Conservation (phyloP, 2,329 filamentous ascomycete species). For the Neoscytalidium dimidiatum region DNA sequence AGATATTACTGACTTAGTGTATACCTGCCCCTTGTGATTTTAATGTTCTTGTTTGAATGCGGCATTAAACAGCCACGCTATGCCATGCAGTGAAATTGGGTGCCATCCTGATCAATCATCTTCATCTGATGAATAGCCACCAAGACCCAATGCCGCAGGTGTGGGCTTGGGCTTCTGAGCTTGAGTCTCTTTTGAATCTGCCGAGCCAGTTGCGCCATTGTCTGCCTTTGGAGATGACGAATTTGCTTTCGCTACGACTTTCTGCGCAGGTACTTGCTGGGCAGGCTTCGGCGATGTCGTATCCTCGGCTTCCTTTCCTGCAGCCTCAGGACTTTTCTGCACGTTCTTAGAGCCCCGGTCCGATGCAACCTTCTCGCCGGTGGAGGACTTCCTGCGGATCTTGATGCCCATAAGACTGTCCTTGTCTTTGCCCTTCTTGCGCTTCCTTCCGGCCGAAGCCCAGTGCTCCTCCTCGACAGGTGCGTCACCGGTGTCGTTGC, state of each 20-base stretch:
- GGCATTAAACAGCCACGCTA: too few species aligned
- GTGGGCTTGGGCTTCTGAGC: conserved; percentile 5
- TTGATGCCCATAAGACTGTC: conserved; percentile 46
- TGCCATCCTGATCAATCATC: conserved; percentile 3
- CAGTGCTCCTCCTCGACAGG: conserved; percentile 49
- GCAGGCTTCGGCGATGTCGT: background rate
- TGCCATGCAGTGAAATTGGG: too few species aligned
- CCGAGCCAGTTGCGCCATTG: background rate
- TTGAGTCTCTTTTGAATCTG: background rate
- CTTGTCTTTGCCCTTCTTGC: conserved; percentile 49
- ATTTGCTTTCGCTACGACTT: background rate
- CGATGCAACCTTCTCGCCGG: conserved; percentile 15
- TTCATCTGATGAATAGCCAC: conserved; percentile 17
- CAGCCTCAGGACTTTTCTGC: background rate
- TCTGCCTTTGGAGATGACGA: background rate
- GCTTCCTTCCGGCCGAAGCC: conserved; percentile 52
- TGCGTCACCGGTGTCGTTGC: conserved; percentile 34
- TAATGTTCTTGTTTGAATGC: background rate
- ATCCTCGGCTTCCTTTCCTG: background rate
- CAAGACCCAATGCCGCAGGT: background rate
- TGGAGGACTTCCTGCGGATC: conserved; percentile 40
- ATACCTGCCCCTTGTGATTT: background rate
- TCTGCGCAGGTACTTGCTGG: background rate
- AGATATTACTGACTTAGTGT: background rate
- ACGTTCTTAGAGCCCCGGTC: background rate